Evolutionary conservation across 768 basidiomycete species (phyloP), one percentile per base, ranked within the genome.

Genomic region (Pisolithus marmoratus): DNA sequence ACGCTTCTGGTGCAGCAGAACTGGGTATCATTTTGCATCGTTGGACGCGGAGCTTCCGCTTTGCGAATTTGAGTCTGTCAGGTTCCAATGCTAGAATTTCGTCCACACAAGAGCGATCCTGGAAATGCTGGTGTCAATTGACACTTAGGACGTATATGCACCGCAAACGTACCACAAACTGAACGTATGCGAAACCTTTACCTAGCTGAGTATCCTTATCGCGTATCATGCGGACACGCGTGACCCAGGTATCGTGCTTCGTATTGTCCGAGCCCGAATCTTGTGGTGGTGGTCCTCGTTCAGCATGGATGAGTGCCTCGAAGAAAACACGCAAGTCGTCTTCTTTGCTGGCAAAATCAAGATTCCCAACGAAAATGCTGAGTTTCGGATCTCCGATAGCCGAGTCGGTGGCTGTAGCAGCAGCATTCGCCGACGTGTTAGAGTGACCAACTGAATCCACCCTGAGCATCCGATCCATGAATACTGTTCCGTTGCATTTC

Each of bases 161-260:
- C 14, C 2, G 24, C 1, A n/a, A 22, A 54, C 55, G 42, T 44
- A 95, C 95, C 51, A 74, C 66, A 56, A 97, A 90, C 59, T 92
- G 85, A 19, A 98, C 84, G 62, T 97, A 96, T 9, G 88, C 92
- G 65, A 97, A 94, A 5, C 94, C 94, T 70, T 95, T 96, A 12
- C 94, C 95, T 14, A 97, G 79, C 58, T 93, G 92, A 1, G 92
- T 96, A 53, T 89, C 91, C 58, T 82, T 83, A 66, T 98, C 95
- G 44, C 90, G 79, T 48, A 96, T 78, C 59, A 96, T 83, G 40
- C 95, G 80, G n/a, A 96, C 92, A 34, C 81, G 82, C 8, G 78
- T 81, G 17, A 94, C 90, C 88, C 88, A 92, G 14, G 75, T 66
- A 38, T 67, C 66, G 7, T 63, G 63, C 54, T 74, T 79, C 50